These are phyloP conservation scores for Pyrenula aspistea DNA, from an alignment of 495 filamentous ascomycete species.

Conservation along the genomic window DNA sequence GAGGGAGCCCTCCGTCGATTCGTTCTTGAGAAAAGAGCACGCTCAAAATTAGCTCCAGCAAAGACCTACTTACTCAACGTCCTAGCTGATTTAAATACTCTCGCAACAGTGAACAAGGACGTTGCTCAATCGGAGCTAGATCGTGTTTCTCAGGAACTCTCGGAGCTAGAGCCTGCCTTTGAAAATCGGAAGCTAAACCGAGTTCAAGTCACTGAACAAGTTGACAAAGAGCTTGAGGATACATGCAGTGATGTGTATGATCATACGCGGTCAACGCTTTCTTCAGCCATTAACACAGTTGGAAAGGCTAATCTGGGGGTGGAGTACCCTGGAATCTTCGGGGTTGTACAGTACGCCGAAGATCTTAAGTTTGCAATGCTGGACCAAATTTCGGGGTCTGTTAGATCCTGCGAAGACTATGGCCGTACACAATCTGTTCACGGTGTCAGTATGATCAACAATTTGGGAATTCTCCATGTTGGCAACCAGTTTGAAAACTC, in stretches of 20 bases:
- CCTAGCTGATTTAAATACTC: conserved; percentile 65
- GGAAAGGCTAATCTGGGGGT: conserved; percentile 69
- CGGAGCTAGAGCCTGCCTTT: conserved; percentile 72
- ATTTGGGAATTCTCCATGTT: conserved; percentile 77
- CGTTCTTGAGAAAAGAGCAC: conserved; percentile 88
- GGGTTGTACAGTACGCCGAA: conserved; percentile 85
- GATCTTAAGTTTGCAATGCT: conserved; percentile 88
- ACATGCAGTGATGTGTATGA: conserved; percentile 77
- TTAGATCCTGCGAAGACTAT: conserved; percentile 69
- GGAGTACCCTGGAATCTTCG: conserved; percentile 72
- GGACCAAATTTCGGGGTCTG: conserved; percentile 66
- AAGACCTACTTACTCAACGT: conserved; percentile 95
- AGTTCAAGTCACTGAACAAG: conserved; percentile 66
- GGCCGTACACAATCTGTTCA: conserved; percentile 65
- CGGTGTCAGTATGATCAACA: conserved; percentile 80
- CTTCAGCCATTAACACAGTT: conserved; percentile 56
- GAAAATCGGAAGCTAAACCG: conserved; percentile 75
- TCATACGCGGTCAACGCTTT: conserved; percentile 62
- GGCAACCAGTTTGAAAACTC: conserved; percentile 75
- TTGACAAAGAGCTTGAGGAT: conserved; percentile 71
- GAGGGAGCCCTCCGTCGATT: conserved; percentile 84
- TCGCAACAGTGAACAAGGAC: conserved; percentile 80
- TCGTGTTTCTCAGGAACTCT: conserved; percentile 66
- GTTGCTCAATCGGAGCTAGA: conserved; percentile 78
- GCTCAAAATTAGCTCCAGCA: conserved; percentile 90